These are phyloP conservation scores for Syncephalastrum sp. DNA, from an alignment of 371 early-diverging fungal species.

Conservation along the genomic window DNA sequence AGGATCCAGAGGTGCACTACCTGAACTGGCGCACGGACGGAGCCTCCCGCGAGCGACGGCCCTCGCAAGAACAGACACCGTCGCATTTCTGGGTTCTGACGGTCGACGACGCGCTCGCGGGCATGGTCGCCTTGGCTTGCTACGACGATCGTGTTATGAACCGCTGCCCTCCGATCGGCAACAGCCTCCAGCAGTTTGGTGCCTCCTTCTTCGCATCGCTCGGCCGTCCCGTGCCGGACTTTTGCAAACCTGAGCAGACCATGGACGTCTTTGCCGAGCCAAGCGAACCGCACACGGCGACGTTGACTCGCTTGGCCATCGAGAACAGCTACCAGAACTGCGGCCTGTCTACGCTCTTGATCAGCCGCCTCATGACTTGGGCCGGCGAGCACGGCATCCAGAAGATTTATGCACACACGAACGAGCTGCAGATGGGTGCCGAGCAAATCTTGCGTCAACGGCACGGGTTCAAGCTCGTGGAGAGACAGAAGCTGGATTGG, in stretches of 20 bases:
- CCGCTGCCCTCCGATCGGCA: constrained; percentile 5
- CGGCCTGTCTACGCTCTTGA: constrained; percentile 39
- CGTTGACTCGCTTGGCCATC: constrained; percentile 33
- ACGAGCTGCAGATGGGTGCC: constrained; percentile 36
- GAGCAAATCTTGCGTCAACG: constrained; percentile 34
- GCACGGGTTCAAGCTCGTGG: constrained; percentile 38
- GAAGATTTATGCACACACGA: constrained; percentile 31
- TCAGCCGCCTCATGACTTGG: constrained; percentile 40
- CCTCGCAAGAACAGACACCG: constrained; percentile 27
- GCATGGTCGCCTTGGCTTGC: constrained; percentile 37
- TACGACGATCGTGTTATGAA: constrained; percentile 13
- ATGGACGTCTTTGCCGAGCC: constrained; percentile 21
- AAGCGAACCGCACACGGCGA: constrained; percentile 36
- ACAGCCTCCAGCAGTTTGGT: constrained; percentile 24
- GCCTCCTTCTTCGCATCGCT: constrained; percentile 7
- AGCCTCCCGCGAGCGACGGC: constrained; percentile 20
- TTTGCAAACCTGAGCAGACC: constrained; percentile 11
- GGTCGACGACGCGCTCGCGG: constrained; percentile 33
- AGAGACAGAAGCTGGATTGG: constrained; percentile 19
- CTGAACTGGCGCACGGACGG: constrained; percentile 19
- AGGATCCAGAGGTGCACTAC: constrained; percentile 42
- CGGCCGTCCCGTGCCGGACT: constrained; percentile 16
- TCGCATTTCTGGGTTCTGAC: constrained; percentile 50
- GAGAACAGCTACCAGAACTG: constrained; percentile 33
- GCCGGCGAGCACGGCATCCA: constrained; percentile 36